Evolutionary conservation across 192 early-diverging fungal species (phyloP).

Genomic region (Backusella psychrophila): DNA sequence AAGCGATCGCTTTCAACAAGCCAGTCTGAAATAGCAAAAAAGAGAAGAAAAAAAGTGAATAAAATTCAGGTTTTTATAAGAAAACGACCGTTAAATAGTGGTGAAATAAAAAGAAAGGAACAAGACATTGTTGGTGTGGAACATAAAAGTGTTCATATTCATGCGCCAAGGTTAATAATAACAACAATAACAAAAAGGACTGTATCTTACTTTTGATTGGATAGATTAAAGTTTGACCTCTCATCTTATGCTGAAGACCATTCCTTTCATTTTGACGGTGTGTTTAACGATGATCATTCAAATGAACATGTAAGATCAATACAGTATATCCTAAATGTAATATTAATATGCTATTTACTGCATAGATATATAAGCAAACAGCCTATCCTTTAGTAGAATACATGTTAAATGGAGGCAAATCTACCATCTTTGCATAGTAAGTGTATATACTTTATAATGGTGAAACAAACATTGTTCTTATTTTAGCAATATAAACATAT

Average conservation of each 20-base stretch:
- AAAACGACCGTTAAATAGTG: neutral
- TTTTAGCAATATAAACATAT: neutral
- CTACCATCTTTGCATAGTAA: slow-evolving; percentile 98
- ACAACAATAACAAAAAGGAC: neutral
- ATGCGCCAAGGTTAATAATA: neutral
- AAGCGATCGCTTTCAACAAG: neutral
- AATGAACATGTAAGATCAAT: slow-evolving; percentile 72
- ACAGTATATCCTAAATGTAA: neutral
- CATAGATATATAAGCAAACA: slow-evolving; percentile 79
- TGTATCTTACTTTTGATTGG: neutral
- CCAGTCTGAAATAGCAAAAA: neutral
- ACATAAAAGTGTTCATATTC: neutral
- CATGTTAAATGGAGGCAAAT: slow-evolving; percentile 92
- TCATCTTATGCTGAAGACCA: slow-evolving; percentile 94
- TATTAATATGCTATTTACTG: neutral
- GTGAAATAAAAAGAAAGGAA: neutral
- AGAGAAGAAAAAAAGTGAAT: neutral
- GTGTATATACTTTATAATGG: slow-evolving; percentile 17
- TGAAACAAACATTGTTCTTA: neutral
- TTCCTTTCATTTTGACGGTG: slow-evolving; percentile 94
- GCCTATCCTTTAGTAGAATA: slow-evolving; percentile 92
- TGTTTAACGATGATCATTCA: slow-evolving; percentile 76
- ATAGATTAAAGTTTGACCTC: slow-evolving; percentile 88
- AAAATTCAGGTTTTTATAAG: neutral
- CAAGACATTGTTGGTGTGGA: neutral